phyloP scores from a whole-genome alignment of 78 protist genomes.

The Mastigamoeba balamuthi region DNA sequence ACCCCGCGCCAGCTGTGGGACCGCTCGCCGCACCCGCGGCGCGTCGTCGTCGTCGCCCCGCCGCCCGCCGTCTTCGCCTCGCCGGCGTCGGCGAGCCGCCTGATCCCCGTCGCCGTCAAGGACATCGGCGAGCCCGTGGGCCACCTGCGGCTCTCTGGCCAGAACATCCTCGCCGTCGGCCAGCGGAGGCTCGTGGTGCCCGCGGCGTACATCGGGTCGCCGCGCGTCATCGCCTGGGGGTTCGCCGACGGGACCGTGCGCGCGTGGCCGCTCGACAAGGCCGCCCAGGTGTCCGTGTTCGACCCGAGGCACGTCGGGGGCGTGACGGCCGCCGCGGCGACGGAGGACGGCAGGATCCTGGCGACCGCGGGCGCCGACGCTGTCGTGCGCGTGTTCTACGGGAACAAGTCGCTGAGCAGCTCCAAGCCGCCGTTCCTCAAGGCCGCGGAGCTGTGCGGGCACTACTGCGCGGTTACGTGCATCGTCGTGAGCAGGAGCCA shows the following conservation, averaged over 20 bases:
- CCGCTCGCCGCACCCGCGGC: conserved; percentile 38
- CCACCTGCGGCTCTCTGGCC: background rate
- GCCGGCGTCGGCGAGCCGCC: conserved; percentile 14
- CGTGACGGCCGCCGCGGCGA: conserved; percentile 14
- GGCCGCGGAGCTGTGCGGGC: conserved; percentile 28
- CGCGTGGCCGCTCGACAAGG: conserved; percentile 15
- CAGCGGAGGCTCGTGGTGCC: conserved; percentile 21
- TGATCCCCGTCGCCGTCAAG: conserved; percentile 24
- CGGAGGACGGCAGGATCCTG: conserved; percentile 35
- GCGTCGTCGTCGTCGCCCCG: background rate
- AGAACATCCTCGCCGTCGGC: conserved; percentile 13
- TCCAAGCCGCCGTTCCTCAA: conserved; percentile 11
- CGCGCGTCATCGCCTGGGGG: conserved; percentile 27
- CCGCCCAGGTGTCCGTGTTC: conserved; percentile 4
- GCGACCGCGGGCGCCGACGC: conserved; percentile 49
- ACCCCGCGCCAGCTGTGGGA: conserved; percentile 89
- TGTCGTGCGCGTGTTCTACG: background rate
- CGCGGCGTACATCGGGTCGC: conserved; percentile 11
- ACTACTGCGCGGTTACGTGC: conserved; percentile 33
- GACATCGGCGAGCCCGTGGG: conserved; percentile 39
- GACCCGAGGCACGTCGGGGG: conserved; percentile 45
- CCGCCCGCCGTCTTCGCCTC: conserved; percentile 1
- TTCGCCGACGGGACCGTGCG: conserved; percentile 32
- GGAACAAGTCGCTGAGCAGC: background rate
- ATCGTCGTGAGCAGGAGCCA: conserved; percentile 31